Conservation (phyloP, 352 stramenopile genomes). For the Peronospora farinosa region DNA sequence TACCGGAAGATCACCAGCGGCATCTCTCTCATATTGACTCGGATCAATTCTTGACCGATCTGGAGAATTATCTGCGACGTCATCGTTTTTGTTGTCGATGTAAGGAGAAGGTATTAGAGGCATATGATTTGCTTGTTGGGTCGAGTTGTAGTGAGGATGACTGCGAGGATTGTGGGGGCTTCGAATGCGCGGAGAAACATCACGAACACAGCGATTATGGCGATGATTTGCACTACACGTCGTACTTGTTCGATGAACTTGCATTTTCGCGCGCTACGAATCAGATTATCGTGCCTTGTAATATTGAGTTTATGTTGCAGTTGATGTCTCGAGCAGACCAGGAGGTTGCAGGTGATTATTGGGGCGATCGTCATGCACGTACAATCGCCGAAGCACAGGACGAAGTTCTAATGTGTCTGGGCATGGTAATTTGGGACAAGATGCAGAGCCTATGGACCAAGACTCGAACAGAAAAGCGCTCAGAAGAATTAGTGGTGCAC, state of each 20-base stretch:
- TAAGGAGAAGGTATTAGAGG: constrained; percentile 85
- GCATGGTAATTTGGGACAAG: constrained; percentile 87
- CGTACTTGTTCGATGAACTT: constrained; percentile 83
- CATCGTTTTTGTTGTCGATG: constrained; percentile 85
- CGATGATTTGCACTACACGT: constrained; percentile 81
- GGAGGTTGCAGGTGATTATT: constrained; percentile 78
- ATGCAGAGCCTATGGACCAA: constrained; percentile 81
- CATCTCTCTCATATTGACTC: constrained; percentile 83
- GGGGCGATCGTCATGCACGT: constrained; percentile 73
- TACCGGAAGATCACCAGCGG: constrained; percentile 69
- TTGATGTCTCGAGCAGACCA: constrained; percentile 80
- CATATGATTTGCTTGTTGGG: constrained; percentile 80
- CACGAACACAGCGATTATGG: constrained; percentile 69
- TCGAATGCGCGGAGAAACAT: constrained; percentile 71
- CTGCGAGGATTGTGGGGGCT: constrained; percentile 76
- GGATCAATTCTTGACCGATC: constrained; percentile 80
- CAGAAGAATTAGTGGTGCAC: constrained; percentile 74
- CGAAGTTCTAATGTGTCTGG: constrained; percentile 80
- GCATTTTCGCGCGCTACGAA: constrained; percentile 73
- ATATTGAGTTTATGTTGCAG: constrained; percentile 82
- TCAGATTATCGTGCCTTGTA: constrained; percentile 79
- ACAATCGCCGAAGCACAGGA: constrained; percentile 83
- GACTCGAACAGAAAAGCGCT: constrained; percentile 63
- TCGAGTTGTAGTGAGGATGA: constrained; percentile 83
- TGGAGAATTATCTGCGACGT: constrained; percentile 76